Evolutionary conservation across 2,329 filamentous ascomycete species (phyloP), one percentile per base, ranked within the genome.

Genomic region (Ilyonectria sp.): DNA sequence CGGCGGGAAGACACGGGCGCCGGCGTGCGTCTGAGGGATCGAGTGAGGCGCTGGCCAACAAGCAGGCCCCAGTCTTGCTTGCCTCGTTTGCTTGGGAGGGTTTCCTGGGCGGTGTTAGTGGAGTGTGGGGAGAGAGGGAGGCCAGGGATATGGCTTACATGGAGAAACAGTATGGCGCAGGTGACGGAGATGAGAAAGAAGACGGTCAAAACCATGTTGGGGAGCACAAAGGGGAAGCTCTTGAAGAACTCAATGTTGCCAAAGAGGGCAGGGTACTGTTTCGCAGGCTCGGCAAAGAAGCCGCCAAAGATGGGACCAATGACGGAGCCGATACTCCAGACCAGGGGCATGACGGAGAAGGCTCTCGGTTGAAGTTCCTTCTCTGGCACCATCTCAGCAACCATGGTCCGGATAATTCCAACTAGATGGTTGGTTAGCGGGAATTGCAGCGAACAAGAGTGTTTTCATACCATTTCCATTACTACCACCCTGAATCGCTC

Each of bases 331-430:
- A 98, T 84, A 11, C 91, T 94, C 92, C 94, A 98, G 35, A 89
- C 93, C 17, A 98, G 82, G 4, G 95, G 95, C 95, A 98, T 98
- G 52, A 98, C 86, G 70, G 92, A 94, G 80, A 98, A 98, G 0
- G 96, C 96, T 59, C 90, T 86, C 0, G 95, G 95, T 77, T 98
- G 95, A 7, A 97, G 85, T 76, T 94, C 92, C 78, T 89, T 94
- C 79, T 96, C 91, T 0, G 94, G 93, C 2, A 97, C 94, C 87
- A 98, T 91, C 80, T 98, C 95, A 0, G 95, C 95, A 2, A 98
- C 94, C 83, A 96, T 94, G 17, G 94, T 97, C 71, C 95, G 85
- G 70, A 98, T 92, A 69, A 98, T 98, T 1, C 96, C 93, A n/a
- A 95, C 92, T 91, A 46, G 15, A 26, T 6, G 37, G n/a, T 50